phyloP scores from a whole-genome alignment of 495 filamentous ascomycete genomes.

The Penicillium silybi region DNA sequence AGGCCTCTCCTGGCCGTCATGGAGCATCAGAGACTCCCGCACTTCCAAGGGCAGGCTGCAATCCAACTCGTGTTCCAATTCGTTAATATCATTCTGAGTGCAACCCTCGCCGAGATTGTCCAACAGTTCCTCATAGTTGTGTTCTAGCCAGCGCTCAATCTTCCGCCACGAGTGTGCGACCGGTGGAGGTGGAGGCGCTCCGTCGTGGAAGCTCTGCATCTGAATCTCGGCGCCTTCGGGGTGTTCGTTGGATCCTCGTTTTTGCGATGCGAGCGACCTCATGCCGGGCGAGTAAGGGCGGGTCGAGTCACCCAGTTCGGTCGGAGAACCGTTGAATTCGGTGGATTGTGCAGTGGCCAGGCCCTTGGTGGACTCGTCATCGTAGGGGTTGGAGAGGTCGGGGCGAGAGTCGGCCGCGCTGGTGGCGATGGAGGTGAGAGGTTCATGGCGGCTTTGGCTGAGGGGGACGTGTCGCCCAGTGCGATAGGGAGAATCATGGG shows the following conservation, averaged over 20 bases:
- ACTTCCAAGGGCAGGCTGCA: conserved; percentile 92
- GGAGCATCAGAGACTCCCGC: conserved; percentile 82
- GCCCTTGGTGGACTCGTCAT: conserved; percentile 57
- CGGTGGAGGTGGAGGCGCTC: conserved; percentile 83
- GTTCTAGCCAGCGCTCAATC: conserved; percentile 91
- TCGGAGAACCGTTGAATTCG: conserved; percentile 60
- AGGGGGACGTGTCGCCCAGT: conserved; percentile 77
- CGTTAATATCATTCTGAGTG: conserved; percentile 92
- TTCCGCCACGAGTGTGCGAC: conserved; percentile 85
- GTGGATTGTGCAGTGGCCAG: conserved; percentile 53
- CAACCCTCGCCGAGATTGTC: conserved; percentile 90
- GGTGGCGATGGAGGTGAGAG: conserved; percentile 72
- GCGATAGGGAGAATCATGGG: conserved; percentile 81
- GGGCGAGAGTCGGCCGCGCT: conserved; percentile 73
- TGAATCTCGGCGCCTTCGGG: conserved; percentile 79
- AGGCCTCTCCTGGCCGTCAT: conserved; percentile 94
- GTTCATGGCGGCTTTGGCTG: conserved; percentile 63
- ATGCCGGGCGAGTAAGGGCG: conserved; percentile 87
- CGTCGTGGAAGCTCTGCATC: conserved; percentile 94
- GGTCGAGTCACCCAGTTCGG: conserved; percentile 48
- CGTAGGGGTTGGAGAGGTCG: conserved; percentile 70
- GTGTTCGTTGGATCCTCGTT: conserved; percentile 50
- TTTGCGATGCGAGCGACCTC: conserved; percentile 64
- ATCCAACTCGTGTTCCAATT: conserved; percentile 93
- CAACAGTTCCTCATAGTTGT: conserved; percentile 89